A percentile compares a stretch with the other conserved stretches of the same genome.
Conservation (phyloP, 495 filamentous ascomycete genomes). For the Penicillium bovifimosum region DNA sequence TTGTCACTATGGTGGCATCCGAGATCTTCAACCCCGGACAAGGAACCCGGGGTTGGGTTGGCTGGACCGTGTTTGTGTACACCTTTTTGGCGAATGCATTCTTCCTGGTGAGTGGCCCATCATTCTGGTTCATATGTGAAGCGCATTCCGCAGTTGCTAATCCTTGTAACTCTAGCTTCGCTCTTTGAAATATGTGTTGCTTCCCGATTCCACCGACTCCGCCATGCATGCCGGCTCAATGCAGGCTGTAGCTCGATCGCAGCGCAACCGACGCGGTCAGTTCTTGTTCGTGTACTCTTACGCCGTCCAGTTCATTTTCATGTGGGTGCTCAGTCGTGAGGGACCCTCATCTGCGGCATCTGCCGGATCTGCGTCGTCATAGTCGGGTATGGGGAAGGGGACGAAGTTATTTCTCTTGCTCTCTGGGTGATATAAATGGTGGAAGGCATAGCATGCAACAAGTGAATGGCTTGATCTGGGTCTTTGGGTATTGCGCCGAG, state of each 20-base stretch:
- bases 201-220: conserved; percentile 73
- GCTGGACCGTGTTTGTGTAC: conserved; percentile 85
- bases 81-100: conserved; percentile 92
- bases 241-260: conserved; percentile 75
- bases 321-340: conserved; percentile 78
- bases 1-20: conserved; percentile 71
- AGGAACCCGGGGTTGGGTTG: conserved; percentile 79
- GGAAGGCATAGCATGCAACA: conserved; percentile 3
- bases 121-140: not conserved
- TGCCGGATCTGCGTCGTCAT: conserved; percentile 25
- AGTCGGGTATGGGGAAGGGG: conserved; percentile 5
- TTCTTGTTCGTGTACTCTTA: conserved; percentile 96
- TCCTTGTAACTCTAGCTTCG: conserved; percentile 60
- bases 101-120: conserved; percentile 65
- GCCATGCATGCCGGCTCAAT: conserved; percentile 56
- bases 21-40: conserved; percentile 70
- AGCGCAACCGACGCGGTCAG: conserved; percentile 85
- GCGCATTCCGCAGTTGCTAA: conserved; percentile 13
- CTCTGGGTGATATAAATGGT: conserved; percentile 23
- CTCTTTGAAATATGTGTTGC: conserved; percentile 89
- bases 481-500: conserved; percentile 4
- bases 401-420: conserved; percentile 11
- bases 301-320: conserved; percentile 85
- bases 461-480: conserved; percentile 2
- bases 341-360: conserved; percentile 27